Evolutionary conservation across 1,139 yeast species (phyloP).

Genomic region (Nadsonia commutata): DNA sequence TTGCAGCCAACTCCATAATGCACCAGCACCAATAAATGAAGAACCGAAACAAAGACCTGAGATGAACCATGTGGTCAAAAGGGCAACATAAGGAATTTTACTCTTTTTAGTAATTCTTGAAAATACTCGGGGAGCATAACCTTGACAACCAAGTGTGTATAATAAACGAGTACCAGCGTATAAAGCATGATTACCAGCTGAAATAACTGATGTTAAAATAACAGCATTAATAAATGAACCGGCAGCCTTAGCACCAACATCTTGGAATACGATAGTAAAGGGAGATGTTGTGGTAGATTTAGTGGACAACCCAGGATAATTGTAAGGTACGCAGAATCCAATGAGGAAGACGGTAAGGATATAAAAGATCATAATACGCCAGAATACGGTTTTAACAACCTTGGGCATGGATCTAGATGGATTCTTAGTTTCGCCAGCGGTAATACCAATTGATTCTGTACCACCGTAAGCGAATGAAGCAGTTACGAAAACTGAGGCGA

Average conservation of each 20-base stretch:
- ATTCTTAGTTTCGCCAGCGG: constrained; percentile 52
- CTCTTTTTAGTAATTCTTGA: constrained; percentile 28
- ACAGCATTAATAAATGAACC: constrained; percentile 39
- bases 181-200: constrained; percentile 39
- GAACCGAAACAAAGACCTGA: constrained; percentile 57
- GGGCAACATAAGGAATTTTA: constrained; percentile 34
- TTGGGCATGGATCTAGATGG: constrained; percentile 45
- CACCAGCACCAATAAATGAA: constrained; percentile 32
- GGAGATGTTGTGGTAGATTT: constrained; percentile 42
- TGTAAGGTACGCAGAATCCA: constrained; percentile 34
- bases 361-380: constrained; percentile 34
- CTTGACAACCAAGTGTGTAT: constrained; percentile 34
- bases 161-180: constrained; percentile 36
- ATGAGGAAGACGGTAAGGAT: constrained; percentile 32
- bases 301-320: constrained; percentile 27
- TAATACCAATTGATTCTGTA: constrained; percentile 46
- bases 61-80: constrained; percentile 27
- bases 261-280: constrained; percentile 47
- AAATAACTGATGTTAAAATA: constrained; percentile 33
- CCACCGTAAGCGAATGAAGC: constrained; percentile 62
- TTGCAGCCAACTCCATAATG: constrained; percentile 50
- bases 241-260: constrained; percentile 32
- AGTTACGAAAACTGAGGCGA: constrained; percentile 37
- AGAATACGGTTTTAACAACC: constrained; percentile 44
- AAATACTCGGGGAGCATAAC: constrained; percentile 35